Evolutionary conservation across 345 rosid species (phyloP).

Genomic region (Citrus sinensis): DNA sequence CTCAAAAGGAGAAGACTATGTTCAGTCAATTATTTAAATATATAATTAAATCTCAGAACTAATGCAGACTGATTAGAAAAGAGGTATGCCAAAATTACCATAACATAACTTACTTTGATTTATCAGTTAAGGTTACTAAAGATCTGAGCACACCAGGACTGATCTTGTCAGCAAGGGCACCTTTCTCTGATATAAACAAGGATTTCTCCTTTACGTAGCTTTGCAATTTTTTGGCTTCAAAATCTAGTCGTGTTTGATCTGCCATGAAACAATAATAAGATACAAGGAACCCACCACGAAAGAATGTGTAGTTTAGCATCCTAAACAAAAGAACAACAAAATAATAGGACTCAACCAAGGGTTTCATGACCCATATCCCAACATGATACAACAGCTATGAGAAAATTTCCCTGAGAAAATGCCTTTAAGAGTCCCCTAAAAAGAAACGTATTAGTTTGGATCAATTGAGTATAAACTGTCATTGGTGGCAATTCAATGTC

Average conservation of each 20-base stretch:
- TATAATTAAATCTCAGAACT: neutral
- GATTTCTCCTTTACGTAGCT: constrained; percentile 77
- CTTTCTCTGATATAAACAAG: constrained; percentile 55
- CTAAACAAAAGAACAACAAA: neutral
- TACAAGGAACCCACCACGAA: neutral
- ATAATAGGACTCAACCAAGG: neutral
- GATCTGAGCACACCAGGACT: constrained; percentile 64
- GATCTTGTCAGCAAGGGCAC: constrained; percentile 72
- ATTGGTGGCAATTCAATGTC: neutral
- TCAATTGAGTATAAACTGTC: neutral
- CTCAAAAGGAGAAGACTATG: neutral
- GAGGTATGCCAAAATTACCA: neutral
- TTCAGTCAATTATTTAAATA: neutral
- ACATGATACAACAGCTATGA: neutral
- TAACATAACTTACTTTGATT: constrained; percentile 36
- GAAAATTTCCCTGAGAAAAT: neutral
- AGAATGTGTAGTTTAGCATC: neutral
- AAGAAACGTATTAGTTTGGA: neutral
- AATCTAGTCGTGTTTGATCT: constrained; percentile 59
- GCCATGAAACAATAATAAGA: constrained; percentile 15
- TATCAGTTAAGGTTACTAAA: constrained; percentile 57
- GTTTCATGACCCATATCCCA: neutral
- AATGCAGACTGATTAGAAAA: neutral
- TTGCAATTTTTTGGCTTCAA: constrained; percentile 62
- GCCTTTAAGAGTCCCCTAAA: neutral